These are phyloP conservation scores for Dioscorea alata DNA, from an alignment of 106 monocot genomes.

Conservation along the genomic window DNA sequence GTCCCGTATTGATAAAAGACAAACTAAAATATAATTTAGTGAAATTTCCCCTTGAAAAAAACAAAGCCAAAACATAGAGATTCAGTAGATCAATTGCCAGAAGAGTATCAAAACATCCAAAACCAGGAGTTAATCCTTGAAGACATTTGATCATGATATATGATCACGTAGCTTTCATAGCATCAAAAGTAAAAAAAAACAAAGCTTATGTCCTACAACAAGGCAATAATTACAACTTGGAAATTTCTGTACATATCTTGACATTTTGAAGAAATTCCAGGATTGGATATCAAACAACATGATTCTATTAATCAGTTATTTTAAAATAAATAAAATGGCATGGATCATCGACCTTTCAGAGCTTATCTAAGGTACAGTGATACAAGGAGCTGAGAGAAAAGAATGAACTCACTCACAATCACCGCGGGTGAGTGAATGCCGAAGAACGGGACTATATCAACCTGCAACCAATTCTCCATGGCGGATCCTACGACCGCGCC, in stretches of 20 bases:
- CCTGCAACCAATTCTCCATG: constrained; percentile 85
- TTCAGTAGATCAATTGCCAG: too few species aligned
- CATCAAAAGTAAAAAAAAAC: too few species aligned
- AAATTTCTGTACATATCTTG: background rate
- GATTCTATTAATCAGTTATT: background rate
- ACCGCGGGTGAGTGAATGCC: constrained; percentile 90
- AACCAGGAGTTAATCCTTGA: too few species aligned
- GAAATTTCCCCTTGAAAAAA: too few species aligned
- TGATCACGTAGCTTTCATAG: too few species aligned
- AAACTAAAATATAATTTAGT: too few species aligned
- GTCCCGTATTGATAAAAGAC: too few species aligned
- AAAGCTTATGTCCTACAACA: too few species aligned
- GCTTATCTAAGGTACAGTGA: constrained; percentile 79
- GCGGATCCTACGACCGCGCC: constrained; percentile 76
- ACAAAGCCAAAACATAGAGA: too few species aligned
- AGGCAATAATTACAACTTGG: background rate
- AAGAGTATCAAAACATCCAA: too few species aligned
- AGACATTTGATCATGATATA: too few species aligned
- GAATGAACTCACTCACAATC: constrained; percentile 88
- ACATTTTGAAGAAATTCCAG: background rate
- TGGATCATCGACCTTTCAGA: background rate
- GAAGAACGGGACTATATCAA: constrained; percentile 86
- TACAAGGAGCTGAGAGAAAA: constrained; percentile 72
- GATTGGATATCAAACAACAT: background rate
- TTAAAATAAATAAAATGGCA: background rate